A percentile compares a stretch with the other conserved stretches of the same genome.
phyloP scores from a whole-genome alignment of 2,329 filamentous ascomycete genomes.

The Volutella citrinella region DNA sequence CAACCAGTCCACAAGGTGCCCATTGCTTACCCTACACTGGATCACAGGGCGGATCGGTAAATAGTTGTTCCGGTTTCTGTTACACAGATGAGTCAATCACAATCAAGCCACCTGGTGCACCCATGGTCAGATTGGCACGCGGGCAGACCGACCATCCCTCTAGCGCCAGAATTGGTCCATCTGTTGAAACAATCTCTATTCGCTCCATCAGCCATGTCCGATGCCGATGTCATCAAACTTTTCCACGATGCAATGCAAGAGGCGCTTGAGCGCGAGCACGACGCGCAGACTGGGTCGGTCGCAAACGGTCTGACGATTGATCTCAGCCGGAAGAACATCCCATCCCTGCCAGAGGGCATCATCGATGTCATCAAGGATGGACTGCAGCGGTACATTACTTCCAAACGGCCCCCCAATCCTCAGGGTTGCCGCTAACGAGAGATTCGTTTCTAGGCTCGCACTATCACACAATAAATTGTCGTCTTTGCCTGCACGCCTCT shows the following conservation, averaged over 20 bases:
- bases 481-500: conserved; percentile 66
- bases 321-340: conserved; percentile 71
- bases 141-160: no score
- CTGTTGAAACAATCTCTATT: no score
- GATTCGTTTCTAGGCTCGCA: conserved; percentile 58
- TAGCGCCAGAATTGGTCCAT: no score
- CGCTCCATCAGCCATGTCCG: conserved; percentile 53
- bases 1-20: no score
- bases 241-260: conserved; percentile 65
- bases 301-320: conserved; percentile 68
- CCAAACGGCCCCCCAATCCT: no score
- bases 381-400: conserved; percentile 65
- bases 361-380: conserved; percentile 73
- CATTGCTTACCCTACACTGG: no score
- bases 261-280: conserved; percentile 64
- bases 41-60: no score
- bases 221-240: conserved; percentile 62
- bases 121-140: no score
- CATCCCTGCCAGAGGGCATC: conserved; percentile 68
- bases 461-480: conserved; percentile 76
- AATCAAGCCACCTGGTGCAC: no score
- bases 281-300: conserved; percentile 57
- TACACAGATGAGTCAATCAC: no score
- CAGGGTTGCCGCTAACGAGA: no score
- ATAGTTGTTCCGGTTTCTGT: no score